A percentile compares a stretch with the other conserved stretches of the same genome.
Evolutionary conservation across 2,329 filamentous ascomycete species (phyloP).

Genomic region (Pseudopithomyces maydicus): DNA sequence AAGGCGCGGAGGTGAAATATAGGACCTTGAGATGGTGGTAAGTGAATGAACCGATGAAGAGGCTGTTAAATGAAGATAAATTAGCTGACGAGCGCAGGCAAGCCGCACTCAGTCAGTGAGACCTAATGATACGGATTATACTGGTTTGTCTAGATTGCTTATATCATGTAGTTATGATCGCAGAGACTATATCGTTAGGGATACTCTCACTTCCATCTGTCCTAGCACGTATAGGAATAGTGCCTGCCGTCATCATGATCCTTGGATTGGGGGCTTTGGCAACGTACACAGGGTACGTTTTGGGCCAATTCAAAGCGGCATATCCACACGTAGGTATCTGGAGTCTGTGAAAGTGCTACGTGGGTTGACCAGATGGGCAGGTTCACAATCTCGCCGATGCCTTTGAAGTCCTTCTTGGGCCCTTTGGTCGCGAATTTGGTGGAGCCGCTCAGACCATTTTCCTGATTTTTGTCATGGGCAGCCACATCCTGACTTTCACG

Average conservation of each 20-base stretch:
- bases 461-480: constrained; percentile 69
- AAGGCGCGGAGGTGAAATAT: constrained; percentile 52
- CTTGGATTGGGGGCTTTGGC: constrained; percentile 59
- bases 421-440: constrained; percentile 65
- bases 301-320: constrained; percentile 61
- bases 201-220: constrained; percentile 60
- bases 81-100: constrained; percentile 8
- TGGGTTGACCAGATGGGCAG: neutral
- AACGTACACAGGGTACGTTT: constrained; percentile 63
- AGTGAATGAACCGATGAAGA: constrained; percentile 13
- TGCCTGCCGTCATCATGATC: constrained; percentile 60
- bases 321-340: constrained; percentile 63
- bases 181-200: constrained; percentile 60
- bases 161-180: constrained; percentile 55
- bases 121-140: constrained; percentile 22
- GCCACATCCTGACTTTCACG: constrained; percentile 71
- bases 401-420: constrained; percentile 64
- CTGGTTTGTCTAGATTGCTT: neutral
- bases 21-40: constrained; percentile 56
- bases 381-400: constrained; percentile 62
- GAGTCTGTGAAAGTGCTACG: neutral
- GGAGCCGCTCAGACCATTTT: constrained; percentile 66
- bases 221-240: constrained; percentile 56
- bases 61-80: neutral
- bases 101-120: constrained; percentile 48